phyloP scores from a whole-genome alignment of 805 yeast species.

The Pichia insulana region DNA sequence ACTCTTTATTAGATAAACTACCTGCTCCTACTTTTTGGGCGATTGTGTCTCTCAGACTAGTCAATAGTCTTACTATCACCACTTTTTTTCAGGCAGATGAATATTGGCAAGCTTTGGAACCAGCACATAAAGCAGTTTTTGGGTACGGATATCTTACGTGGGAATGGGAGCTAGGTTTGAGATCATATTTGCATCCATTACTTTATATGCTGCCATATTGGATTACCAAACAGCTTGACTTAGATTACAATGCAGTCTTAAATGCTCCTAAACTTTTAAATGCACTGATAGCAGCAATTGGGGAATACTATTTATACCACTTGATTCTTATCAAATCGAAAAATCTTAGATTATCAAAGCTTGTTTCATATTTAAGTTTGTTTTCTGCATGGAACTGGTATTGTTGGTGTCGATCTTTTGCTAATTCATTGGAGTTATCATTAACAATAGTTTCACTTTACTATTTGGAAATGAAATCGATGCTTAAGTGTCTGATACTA shows the following conservation, averaged over 20 bases:
- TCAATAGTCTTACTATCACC: constrained; percentile 52
- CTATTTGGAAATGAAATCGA: constrained; percentile 41
- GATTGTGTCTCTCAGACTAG: constrained; percentile 37
- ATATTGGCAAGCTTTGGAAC: constrained; percentile 86
- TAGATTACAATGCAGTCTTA: constrained; percentile 35
- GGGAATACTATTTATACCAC: constrained; percentile 52
- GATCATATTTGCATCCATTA: constrained; percentile 77
- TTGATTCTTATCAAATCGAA: constrained; percentile 31
- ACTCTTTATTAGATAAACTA: neutral
- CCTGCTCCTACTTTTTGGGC: neutral
- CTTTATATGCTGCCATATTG: constrained; percentile 45
- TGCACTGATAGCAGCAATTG: constrained; percentile 60
- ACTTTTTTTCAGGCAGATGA: constrained; percentile 97
- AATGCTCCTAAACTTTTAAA: constrained; percentile 59
- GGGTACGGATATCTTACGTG: constrained; percentile 84
- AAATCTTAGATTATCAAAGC: constrained; percentile 27
- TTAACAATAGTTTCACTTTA: constrained; percentile 58
- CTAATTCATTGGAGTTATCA: constrained; percentile 73
- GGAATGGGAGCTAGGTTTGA: constrained; percentile 79
- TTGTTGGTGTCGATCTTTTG: constrained; percentile 71
- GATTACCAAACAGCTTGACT: constrained; percentile 24
- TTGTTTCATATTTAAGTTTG: constrained; percentile 43
- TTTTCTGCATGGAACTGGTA: constrained; percentile 76
- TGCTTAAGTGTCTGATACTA: constrained; percentile 27
- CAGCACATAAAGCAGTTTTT: constrained; percentile 69